These are phyloP conservation scores for Phlebiopsis gigantea DNA, from an alignment of 768 basidiomycete species.

Conservation along the genomic window DNA sequence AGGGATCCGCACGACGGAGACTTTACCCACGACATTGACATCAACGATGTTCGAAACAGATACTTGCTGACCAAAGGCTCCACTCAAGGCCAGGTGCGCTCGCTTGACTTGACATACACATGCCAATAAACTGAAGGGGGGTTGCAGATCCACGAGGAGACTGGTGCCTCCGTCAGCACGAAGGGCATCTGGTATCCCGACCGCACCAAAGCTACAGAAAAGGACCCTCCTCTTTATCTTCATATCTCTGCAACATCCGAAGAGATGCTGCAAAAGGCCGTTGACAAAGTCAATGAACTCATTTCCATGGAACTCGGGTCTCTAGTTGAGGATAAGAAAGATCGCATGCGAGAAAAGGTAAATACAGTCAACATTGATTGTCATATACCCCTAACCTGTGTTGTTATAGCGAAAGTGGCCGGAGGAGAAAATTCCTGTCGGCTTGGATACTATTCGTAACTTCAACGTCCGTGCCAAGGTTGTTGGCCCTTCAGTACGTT, in stretches of 20 bases:
- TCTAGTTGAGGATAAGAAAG: constrained; percentile 74
- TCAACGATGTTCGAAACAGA: constrained; percentile 93
- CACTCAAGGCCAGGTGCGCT: constrained; percentile 81
- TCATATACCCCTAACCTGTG: constrained; percentile 2
- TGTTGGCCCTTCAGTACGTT: constrained; percentile 83
- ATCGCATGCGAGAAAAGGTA: constrained; percentile 63
- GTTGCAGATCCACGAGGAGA: constrained; percentile 80
- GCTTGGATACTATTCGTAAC: constrained; percentile 86
- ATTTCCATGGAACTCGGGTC: constrained; percentile 73
- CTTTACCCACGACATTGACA: constrained; percentile 89
- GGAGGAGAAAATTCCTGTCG: constrained; percentile 90
- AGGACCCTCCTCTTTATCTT: constrained; percentile 89
- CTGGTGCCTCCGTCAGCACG: constrained; percentile 88
- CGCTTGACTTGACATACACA: not conserved
- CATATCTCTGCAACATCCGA: constrained; percentile 79
- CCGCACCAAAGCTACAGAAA: constrained; percentile 82
- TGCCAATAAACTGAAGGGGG: not conserved
- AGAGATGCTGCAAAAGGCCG: constrained; percentile 60
- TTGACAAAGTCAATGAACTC: constrained; percentile 69
- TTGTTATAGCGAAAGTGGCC: constrained; percentile 88
- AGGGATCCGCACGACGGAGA: constrained; percentile 74
- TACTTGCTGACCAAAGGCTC: constrained; percentile 92
- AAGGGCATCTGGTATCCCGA: constrained; percentile 98
- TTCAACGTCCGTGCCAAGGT: constrained; percentile 98
- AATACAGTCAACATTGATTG: not conserved